These are phyloP conservation scores for Micractinium conductrix DNA, from an alignment of 139 green algal genomes.

Conservation along the genomic window DNA sequence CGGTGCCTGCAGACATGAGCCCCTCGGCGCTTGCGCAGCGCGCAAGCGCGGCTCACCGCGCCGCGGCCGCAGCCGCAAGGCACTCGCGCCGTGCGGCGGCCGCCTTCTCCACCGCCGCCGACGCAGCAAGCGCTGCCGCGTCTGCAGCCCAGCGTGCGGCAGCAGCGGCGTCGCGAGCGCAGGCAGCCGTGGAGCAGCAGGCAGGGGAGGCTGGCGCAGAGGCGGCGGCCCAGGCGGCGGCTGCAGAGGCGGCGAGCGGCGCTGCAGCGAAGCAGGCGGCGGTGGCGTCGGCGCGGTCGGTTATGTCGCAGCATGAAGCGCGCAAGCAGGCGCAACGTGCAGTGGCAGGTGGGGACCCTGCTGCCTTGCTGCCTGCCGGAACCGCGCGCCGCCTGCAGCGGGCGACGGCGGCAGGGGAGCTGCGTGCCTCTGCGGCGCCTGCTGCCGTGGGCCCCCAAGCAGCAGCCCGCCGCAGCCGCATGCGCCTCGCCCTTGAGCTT, in stretches of 20 bases:
- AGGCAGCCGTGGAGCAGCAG: conserved; percentile 1
- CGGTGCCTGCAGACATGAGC: not conserved
- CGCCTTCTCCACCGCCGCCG: not conserved
- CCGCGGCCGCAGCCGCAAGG: not conserved
- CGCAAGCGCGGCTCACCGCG: not conserved
- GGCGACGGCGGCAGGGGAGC: not conserved
- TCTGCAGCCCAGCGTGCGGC: not conserved
- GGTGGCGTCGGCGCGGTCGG: not conserved
- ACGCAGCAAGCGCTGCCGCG: not conserved
- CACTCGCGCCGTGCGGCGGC: not conserved
- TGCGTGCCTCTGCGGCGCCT: not conserved
- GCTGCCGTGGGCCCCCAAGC: not conserved
- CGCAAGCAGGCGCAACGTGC: conserved; percentile 13
- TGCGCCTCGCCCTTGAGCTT: not conserved
- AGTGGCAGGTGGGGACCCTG: not conserved
- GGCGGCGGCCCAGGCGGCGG: not conserved
- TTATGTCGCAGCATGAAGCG: not conserved
- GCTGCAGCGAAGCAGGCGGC: conserved; percentile 5
- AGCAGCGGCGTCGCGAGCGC: not conserved
- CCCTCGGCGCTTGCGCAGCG: not conserved
- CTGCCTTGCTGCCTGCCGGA: not conserved
- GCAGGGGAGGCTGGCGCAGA: not conserved
- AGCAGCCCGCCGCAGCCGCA: not conserved
- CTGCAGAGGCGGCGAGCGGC: not conserved
- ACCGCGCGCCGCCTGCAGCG: not conserved